A percentile compares a stretch with the other conserved stretches of the same genome.
These are phyloP conservation scores for Kondoa subrosea DNA, from an alignment of 768 basidiomycete genomes.

Conservation along the genomic window DNA sequence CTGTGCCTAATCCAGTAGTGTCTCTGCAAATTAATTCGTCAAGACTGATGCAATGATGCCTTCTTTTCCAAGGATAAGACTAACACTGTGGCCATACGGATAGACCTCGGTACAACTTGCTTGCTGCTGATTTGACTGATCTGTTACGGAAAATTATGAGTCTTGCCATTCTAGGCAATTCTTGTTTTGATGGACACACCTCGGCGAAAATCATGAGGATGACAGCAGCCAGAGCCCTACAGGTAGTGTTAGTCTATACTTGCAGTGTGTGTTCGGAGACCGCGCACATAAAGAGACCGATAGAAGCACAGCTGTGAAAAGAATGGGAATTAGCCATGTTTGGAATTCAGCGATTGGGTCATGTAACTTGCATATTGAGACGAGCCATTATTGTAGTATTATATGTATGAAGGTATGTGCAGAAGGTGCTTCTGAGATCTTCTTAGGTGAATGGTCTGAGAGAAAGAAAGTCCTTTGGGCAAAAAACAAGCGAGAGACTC, in stretches of 20 bases:
- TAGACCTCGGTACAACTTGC: not conserved
- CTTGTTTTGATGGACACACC: not conserved
- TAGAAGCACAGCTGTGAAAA: not conserved
- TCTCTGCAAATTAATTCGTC: conserved; percentile 4
- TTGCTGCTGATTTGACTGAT: not conserved
- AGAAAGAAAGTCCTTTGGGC: no score
- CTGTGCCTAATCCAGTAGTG: conserved; percentile 19
- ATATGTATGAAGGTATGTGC: not conserved
- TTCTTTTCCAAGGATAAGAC: not conserved
- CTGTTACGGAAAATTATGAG: not conserved
- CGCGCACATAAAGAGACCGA: not conserved
- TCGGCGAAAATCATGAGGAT: not conserved
- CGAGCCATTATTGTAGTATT: not conserved
- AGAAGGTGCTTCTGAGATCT: no score
- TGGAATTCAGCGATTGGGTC: not conserved
- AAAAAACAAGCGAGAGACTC: no score
- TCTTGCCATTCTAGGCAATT: not conserved
- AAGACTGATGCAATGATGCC: not conserved
- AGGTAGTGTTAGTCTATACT: not conserved
- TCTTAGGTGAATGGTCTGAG: no score
- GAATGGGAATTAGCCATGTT: not conserved
- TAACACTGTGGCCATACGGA: not conserved
- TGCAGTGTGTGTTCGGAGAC: not conserved
- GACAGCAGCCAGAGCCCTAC: not conserved
- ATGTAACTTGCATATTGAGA: not conserved